Base-by-base conservation (phyloP, 2,329 filamentous ascomycete genomes). In the Furcasterigmium furcatum region DNA sequence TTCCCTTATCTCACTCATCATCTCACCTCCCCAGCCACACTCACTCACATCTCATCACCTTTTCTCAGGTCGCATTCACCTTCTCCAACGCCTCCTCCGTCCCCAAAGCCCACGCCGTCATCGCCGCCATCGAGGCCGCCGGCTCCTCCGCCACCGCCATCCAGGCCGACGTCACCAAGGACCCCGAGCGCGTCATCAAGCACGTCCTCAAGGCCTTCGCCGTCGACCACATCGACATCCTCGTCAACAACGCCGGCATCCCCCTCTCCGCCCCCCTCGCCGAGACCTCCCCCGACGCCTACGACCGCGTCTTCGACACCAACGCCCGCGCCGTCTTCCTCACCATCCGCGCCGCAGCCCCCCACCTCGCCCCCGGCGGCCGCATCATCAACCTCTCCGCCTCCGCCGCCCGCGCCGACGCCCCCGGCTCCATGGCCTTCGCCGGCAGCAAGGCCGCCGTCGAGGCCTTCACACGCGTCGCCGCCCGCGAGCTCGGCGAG, bases 361-460 rank as follows among this genome's bases (percentile, higher is more conserved):
- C 45, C 18, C 48, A 52, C 38, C 50, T 52, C 5, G 50, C 50
- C 6, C 43, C 39, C 21, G 49, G 49, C 34, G 50, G 50, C 10
- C 53, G 55, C 14, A 49, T 57, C 29, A 52, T 55, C 48, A 57
- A 55, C 39, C 50, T 56, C 42, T 51, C 52, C 14, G 50, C 48
- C 36, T 47, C 52, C 9, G 49, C 53, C n/a, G 50, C 50, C 36
- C 46, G 44, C 32, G 48, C 41, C 25, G 48, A 51, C 38, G 41
- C 19, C 38, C 45, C 46, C 9, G 50, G 48, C 16, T 51, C 48
- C 48, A 52, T 52, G 48, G 50, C 50, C 10, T 51, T 51, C 24
- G 50, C 50, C 13, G 50, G 50, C 9, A 51, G 48, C 41, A 52
- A 50, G 12, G 50, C 50, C 10, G 50, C 50, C 34, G 50, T 52